A percentile compares a stretch with the other conserved stretches of the same genome.
Evolutionary conservation across 805 yeast species (phyloP).

Genomic region (Cyberlindnera nakhonratchasimensis): DNA sequence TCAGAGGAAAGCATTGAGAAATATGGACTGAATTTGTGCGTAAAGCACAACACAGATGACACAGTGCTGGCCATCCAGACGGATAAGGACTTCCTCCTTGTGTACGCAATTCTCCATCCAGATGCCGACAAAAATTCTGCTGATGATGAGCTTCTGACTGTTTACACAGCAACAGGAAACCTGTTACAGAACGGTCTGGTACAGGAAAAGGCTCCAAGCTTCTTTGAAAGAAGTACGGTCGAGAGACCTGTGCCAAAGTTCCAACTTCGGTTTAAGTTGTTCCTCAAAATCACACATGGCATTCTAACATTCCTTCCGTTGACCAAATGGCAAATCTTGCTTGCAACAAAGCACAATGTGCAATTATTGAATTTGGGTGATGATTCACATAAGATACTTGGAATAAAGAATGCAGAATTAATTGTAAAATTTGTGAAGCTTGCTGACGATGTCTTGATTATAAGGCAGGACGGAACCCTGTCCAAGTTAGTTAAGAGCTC

Average conservation of each 20-base stretch:
- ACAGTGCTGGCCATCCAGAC: conserved; percentile 34
- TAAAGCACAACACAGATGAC: conserved; percentile 29
- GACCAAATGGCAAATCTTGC: conserved; percentile 14
- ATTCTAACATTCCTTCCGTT: conserved; percentile 24
- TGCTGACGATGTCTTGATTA: conserved; percentile 1
- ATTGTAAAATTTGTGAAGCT: conserved; percentile 4
- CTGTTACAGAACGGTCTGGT: conserved; percentile 27
- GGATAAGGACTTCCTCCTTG: conserved; percentile 32
- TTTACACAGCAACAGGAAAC: conserved; percentile 19
- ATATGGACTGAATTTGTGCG: conserved; percentile 36
- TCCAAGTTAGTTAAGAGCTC: not conserved
- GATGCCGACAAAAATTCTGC: conserved; percentile 4
- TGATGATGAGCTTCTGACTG: conserved; percentile 24
- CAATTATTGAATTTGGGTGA: conserved; percentile 20
- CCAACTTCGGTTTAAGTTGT: conserved; percentile 27
- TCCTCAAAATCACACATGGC: conserved; percentile 26
- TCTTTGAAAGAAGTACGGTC: conserved; percentile 18
- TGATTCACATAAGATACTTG: conserved; percentile 14
- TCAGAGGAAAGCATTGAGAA: conserved; percentile 32
- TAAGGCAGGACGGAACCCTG: conserved; percentile 11
- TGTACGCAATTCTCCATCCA: conserved; percentile 30
- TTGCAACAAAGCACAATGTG: conserved; percentile 16
- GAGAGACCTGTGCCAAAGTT: conserved; percentile 23
- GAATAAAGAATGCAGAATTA: conserved; percentile 1
- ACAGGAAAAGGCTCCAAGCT: conserved; percentile 13